Percentiles rank a stretch among this genome's conserved stretches.
phyloP scores from a whole-genome alignment of 2,329 filamentous ascomycete genomes.

The Sclerotinia spermophila region DNA sequence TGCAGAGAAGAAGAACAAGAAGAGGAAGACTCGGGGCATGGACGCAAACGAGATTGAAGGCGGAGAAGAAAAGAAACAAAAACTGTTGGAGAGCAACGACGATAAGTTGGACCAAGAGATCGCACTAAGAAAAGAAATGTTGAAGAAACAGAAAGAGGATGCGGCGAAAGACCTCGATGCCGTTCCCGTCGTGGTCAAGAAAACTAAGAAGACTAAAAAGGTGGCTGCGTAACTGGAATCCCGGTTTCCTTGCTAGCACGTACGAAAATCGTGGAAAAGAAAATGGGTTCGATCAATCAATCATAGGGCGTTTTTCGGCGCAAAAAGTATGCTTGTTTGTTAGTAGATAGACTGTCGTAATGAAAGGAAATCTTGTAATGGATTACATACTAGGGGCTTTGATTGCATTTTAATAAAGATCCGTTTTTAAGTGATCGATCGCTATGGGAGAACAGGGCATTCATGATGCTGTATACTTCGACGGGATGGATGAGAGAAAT shows the following conservation, averaged over 20 bases:
- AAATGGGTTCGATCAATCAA: background rate
- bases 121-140: slow-evolving; percentile 36
- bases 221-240: slow-evolving; percentile 20
- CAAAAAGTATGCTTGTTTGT: background rate
- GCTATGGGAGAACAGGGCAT: background rate
- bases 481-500: background rate
- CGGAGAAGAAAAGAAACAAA: slow-evolving; percentile 39
- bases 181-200: slow-evolving; percentile 30
- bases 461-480: background rate
- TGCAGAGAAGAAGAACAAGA: slow-evolving; percentile 19
- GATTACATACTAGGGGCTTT: background rate
- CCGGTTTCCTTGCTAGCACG: too few species aligned
- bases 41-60: slow-evolving; percentile 19
- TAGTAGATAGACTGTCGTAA: slow-evolving; percentile 2
- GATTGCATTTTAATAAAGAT: background rate
- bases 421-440: background rate
- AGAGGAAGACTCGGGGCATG: slow-evolving; percentile 16
- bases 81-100: slow-evolving; percentile 36
- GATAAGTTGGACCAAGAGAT: slow-evolving; percentile 39
- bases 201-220: slow-evolving; percentile 31
- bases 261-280: background rate
- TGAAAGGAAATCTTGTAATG: slow-evolving; percentile 11
- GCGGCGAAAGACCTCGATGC: slow-evolving; percentile 32
- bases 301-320: slow-evolving; percentile 15
- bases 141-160: slow-evolving; percentile 39